Evolutionary conservation across 305 asterid species (phyloP).

Genomic region (Petunia hybrid): DNA sequence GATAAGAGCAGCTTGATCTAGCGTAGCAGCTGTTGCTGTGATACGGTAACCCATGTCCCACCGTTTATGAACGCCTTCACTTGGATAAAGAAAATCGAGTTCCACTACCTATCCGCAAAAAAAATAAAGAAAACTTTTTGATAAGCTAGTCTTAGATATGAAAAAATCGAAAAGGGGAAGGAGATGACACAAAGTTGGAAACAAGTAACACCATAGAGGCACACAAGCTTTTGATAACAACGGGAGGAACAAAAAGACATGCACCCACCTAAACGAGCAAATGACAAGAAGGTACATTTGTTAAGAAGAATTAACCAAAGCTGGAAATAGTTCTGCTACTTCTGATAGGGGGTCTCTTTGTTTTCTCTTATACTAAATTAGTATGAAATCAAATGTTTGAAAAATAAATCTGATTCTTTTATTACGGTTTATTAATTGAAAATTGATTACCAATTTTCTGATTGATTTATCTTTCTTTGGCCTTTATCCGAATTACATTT

Average conservation of each 20-base stretch:
- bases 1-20: constrained; percentile 32
- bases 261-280: neutral
- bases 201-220: constrained; percentile 7
- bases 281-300: constrained; percentile 3
- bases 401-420: constrained; percentile 7
- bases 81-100: constrained; percentile 30
- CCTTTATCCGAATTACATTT: neutral
- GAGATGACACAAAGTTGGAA: constrained; percentile 5
- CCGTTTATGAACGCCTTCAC: constrained; percentile 31
- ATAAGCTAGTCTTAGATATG: neutral
- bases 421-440: constrained; percentile 5
- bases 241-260: neutral
- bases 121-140: neutral
- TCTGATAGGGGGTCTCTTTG: constrained; percentile 6
- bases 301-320: neutral
- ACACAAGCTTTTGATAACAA: constrained; percentile 14
- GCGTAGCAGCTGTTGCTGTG: constrained; percentile 28
- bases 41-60: constrained; percentile 28
- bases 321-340: neutral
- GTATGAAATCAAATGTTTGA: neutral
- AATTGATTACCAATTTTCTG: too few relatives aligned
- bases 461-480: neutral
- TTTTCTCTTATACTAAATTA: constrained; percentile 1
- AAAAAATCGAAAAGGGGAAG: neutral
- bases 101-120: constrained; percentile 24